Evolutionary conservation across 495 filamentous ascomycete genomes (phyloP), one percentile per base, ranked within the genome.

Genomic region (Glarea lozoyensis): DNA sequence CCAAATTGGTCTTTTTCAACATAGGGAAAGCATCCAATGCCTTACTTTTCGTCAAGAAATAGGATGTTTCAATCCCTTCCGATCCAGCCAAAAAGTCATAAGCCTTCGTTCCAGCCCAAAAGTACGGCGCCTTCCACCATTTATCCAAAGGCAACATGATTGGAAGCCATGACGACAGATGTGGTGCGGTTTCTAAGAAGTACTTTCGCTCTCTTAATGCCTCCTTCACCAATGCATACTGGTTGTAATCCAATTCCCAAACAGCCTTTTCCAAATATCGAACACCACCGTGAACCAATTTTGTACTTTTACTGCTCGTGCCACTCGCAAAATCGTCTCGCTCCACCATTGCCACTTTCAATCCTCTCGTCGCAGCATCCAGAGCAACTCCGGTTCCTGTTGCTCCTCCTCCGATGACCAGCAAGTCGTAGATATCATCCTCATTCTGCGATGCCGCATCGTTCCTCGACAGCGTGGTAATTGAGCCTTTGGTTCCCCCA

Each of bases 61-160:
- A 98, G 2, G 88, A 95, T 56, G 79, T 92, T 65, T 98, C 92
- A 51, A 98, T 93, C 42, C 90, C 94, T 65, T 98, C 92, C 30
- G 86, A 84, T 12, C 92, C 92, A 55, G 92, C 92, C 42, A 97
- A 70, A 51, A 92, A 78, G 68, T 97, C 92, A 64, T 98, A 98
- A 41, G 78, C 76, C 64, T 98, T 98, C 35, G 90, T 94, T 41
- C 92, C 92, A 4, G 76, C 82, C 89, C 90, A 97, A 66, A 93
- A 98, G 63, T 97, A 98, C 10, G 92, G 92, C 20, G 82, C 85
- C 62, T 97, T 89, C 86, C 88, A 96, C 92, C 88, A 96, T 53
- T 86, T 84, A 59, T 94, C 80, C 32, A 96, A 69, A 0, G 92
- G 92, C 45, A 98, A 76, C 92, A 98, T 98, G 50, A 98, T 98